These are phyloP conservation scores for Pyrus bretschneideri DNA, from an alignment of 306 rosid genomes.

Conservation along the genomic window DNA sequence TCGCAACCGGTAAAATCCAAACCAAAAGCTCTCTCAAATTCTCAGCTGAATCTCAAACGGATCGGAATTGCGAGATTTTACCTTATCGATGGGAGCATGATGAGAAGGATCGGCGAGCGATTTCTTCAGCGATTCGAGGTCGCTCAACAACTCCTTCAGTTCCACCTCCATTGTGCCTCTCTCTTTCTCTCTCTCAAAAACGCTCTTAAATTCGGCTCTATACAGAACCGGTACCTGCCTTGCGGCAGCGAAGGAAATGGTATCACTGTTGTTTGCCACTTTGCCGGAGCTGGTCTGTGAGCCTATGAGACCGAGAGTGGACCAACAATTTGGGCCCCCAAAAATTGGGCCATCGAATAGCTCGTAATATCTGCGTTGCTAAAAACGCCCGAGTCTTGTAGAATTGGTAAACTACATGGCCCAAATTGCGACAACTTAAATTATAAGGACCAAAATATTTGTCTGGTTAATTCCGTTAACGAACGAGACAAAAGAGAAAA, in stretches of 20 bases:
- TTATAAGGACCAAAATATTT: no score
- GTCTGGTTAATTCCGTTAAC: no score
- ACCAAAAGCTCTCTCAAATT: neutral
- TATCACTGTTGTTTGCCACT: neutral
- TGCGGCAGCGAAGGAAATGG: neutral
- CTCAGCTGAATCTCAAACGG: neutral
- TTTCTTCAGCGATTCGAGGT: conserved; percentile 71
- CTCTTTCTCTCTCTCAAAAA: neutral
- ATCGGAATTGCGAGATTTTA: conserved; percentile 11
- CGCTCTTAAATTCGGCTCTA: conserved; percentile 1
- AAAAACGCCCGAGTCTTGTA: no score
- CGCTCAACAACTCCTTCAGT: conserved; percentile 48
- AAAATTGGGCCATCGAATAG: neutral
- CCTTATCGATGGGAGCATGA: conserved; percentile 50
- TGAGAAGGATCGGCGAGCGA: conserved; percentile 64
- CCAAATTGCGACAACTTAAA: no score
- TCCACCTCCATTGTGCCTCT: conserved; percentile 55
- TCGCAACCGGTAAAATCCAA: neutral
- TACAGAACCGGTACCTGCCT: neutral
- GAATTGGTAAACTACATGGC: no score
- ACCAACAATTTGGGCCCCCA: neutral
- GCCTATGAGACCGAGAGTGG: neutral
- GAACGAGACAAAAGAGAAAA: no score
- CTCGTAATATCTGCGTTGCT: no score
- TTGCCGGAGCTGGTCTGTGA: neutral